phyloP scores from a whole-genome alignment of 176 grass and related monocot genomes.

The Thinopyrum elongatum region DNA sequence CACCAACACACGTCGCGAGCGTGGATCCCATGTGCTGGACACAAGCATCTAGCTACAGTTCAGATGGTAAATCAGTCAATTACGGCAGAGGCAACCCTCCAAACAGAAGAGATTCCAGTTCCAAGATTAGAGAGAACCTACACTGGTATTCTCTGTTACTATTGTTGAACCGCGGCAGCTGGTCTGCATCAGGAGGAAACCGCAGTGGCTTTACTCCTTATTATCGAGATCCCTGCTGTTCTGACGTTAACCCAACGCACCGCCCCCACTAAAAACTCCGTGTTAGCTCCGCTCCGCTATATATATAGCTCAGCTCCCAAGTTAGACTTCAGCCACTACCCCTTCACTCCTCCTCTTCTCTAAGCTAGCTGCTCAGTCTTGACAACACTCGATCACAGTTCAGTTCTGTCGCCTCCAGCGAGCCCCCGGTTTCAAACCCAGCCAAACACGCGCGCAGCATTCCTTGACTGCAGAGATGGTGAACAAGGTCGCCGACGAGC shows the following conservation, averaged over 20 bases:
- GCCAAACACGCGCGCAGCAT: background rate
- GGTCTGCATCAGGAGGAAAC: background rate
- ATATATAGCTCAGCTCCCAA: background rate
- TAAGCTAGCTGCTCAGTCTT: background rate
- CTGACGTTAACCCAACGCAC: background rate
- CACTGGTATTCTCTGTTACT: too few relatives aligned
- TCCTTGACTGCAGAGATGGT: conserved; percentile 28
- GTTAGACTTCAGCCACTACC: background rate
- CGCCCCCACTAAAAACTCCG: background rate
- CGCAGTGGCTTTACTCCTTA: background rate
- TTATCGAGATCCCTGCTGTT: background rate
- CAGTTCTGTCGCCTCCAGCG: background rate
- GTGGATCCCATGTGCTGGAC: background rate
- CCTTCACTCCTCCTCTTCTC: background rate
- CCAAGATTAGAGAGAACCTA: background rate
- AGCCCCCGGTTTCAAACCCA: background rate
- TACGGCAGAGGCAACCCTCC: background rate
- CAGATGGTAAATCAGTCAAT: background rate
- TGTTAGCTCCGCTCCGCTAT: background rate
- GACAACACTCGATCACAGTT: background rate
- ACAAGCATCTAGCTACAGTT: background rate
- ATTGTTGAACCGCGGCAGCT: background rate
- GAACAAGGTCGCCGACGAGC: conserved; percentile 36
- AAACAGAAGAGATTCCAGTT: background rate
- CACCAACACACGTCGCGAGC: background rate